Evolutionary conservation across 2,329 filamentous ascomycete genomes (phyloP).

Genomic region (Akanthomyces muscarius): DNA sequence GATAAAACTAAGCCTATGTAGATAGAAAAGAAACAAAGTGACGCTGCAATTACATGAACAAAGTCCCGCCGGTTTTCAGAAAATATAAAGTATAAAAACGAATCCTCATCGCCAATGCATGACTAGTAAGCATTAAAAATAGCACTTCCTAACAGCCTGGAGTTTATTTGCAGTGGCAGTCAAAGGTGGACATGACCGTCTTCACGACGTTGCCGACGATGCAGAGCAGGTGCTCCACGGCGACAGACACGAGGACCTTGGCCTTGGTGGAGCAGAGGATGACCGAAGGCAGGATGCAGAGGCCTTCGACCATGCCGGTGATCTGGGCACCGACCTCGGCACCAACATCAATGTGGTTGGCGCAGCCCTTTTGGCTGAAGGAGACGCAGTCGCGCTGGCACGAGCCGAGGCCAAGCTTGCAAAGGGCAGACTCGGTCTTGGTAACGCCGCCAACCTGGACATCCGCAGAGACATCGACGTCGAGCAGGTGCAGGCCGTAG

Average conservation of each 20-base stretch:
- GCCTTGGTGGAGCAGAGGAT: slow-evolving; percentile 27
- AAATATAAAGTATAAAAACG: not conserved
- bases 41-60: slow-evolving; percentile 7
- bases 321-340: slow-evolving; percentile 25
- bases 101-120: slow-evolving; percentile 6
- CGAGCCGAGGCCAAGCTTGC: slow-evolving; percentile 29
- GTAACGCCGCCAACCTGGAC: slow-evolving; percentile 26
- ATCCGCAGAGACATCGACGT: slow-evolving; percentile 17
- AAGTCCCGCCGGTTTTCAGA: not conserved
- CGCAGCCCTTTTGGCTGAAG: slow-evolving; percentile 35
- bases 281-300: slow-evolving; percentile 32
- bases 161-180: slow-evolving; percentile 32
- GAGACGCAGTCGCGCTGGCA: slow-evolving; percentile 38
- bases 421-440: slow-evolving; percentile 25
- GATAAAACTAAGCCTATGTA: not conserved
- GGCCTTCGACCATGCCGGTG: slow-evolving; percentile 26
- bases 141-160: not conserved
- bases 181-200: slow-evolving; percentile 28
- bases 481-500: slow-evolving; percentile 26
- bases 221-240: slow-evolving; percentile 31
- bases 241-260: slow-evolving; percentile 26
- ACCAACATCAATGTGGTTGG: slow-evolving; percentile 34
- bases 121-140: not conserved
- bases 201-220: slow-evolving; percentile 30
- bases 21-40: not conserved